Evolutionary conservation across 129 eudicot genomes (phyloP).

Genomic region (Dittrichia graveolens): DNA sequence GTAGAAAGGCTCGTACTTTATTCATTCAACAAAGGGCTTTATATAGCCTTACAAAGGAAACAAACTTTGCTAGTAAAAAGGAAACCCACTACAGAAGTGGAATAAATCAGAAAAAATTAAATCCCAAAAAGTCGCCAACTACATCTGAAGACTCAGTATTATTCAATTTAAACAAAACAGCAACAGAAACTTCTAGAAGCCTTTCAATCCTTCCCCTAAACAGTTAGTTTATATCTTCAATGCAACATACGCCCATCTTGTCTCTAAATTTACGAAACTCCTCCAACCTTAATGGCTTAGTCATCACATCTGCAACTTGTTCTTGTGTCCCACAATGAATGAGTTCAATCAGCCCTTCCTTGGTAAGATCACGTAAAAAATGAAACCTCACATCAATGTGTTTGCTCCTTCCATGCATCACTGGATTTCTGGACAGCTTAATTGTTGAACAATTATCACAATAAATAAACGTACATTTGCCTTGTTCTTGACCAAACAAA

Average conservation of each 20-base stretch:
- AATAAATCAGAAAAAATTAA: no score
- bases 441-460: conserved; percentile 11
- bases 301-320: conserved; percentile 2
- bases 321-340: not conserved
- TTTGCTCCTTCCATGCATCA: not conserved
- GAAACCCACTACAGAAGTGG: no score
- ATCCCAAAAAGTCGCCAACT: no score
- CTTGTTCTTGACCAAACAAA: not conserved
- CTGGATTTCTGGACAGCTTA: not conserved
- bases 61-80: no score
- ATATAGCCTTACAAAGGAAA: no score
- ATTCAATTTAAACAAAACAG: no score
- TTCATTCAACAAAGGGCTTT: no score
- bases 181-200: no score
- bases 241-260: not conserved
- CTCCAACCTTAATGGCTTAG: not conserved
- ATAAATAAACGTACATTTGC: not conserved
- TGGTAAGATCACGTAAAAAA: not conserved
- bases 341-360: not conserved
- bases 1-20: no score
- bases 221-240: not conserved
- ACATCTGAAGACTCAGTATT: no score
- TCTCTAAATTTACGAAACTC: not conserved
- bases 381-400: not conserved
- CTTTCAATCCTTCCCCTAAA: not conserved